Percentiles rank a stretch among this genome's conserved stretches.
phyloP scores from a whole-genome alignment of 345 rosid species.

The Nephelium lappaceum region DNA sequence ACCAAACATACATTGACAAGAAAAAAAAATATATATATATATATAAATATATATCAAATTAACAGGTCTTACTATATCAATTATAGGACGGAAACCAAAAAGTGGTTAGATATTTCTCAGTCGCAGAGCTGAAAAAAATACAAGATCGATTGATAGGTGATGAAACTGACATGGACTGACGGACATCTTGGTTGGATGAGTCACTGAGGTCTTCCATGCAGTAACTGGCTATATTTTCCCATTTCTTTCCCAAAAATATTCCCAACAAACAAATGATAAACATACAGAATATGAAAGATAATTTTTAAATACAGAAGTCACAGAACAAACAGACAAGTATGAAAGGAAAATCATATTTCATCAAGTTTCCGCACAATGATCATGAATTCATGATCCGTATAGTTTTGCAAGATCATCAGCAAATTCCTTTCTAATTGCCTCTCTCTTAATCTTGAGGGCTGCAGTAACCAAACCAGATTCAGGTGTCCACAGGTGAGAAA shows the following conservation, averaged over 20 bases:
- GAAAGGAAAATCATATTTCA: not conserved
- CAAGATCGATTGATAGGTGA: no score
- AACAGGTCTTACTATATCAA: no score
- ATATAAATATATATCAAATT: no score
- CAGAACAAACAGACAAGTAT: not conserved
- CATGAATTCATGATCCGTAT: slow-evolving; percentile 42
- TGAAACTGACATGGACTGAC: no score
- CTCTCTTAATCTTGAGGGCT: slow-evolving; percentile 94
- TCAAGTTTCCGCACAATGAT: slow-evolving; percentile 17
- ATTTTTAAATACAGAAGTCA: not conserved
- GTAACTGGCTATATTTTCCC: not conserved
- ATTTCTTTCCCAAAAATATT: not conserved
- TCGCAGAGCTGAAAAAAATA: not conserved
- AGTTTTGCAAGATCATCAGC: slow-evolving; percentile 72
- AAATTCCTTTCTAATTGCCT: slow-evolving; percentile 68
- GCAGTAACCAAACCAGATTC: slow-evolving; percentile 93
- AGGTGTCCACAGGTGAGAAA: slow-evolving; percentile 89
- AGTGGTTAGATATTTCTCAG: not conserved
- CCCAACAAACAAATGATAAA: not conserved
- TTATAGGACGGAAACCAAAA: not conserved
- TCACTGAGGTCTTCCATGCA: not conserved
- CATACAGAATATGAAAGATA: not conserved
- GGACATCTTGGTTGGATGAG: no score
- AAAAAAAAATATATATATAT: no score
- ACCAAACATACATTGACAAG: not conserved